Base-by-base conservation (phyloP, 2,329 filamentous ascomycete genomes). In the Neonectria ditissima region DNA sequence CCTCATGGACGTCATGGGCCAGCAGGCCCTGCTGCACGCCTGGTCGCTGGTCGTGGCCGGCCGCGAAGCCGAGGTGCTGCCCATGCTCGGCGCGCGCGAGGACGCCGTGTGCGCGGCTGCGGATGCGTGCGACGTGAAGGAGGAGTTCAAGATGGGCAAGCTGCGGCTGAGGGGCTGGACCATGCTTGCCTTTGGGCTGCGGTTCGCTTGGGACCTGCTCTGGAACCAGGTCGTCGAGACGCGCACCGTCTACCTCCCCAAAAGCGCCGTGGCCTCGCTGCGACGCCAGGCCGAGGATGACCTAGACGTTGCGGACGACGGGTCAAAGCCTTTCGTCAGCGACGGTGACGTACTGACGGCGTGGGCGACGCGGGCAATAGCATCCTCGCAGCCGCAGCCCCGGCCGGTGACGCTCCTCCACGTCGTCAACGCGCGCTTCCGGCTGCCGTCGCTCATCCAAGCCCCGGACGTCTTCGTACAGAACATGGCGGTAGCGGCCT, bases 41-140 rank as follows among this genome's bases (percentile, higher is more conserved):
- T 87, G 84, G 85, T 78, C 76, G 0, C 72, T 79, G 1, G 78
- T 84, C 0, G 69, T 87, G 2, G 76, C 78, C 7, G 83, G 81
- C 1, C 72, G 76, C 3, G 80, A 82, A 26, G 69, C 72, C 11
- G 76, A 84, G 43, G 78, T 86, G 0, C 73, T 74, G 6, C 75
- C 76, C 3, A 61, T 83, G 2, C 64, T 73, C 1, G 77, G 77
- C 9, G 72, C 76, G 2, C 69, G 72, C 7, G 67, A 78, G 5
- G 82, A 85, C 54, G 72, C 83, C n/a, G n/a, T 20, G 7, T 5
- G 37, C n/a, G 48, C 50, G 8, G 48, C n/a, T 9, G 14, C 8
- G 2, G 18, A 39, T 4, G 41, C 28, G 11, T 7, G 47, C 20
- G 7, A n/a, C 14, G 18, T 26, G 4, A 5, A 52, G 14, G 57